Conservation (phyloP, 164 flowering plant species). For the Litsea cubeba region DNA sequence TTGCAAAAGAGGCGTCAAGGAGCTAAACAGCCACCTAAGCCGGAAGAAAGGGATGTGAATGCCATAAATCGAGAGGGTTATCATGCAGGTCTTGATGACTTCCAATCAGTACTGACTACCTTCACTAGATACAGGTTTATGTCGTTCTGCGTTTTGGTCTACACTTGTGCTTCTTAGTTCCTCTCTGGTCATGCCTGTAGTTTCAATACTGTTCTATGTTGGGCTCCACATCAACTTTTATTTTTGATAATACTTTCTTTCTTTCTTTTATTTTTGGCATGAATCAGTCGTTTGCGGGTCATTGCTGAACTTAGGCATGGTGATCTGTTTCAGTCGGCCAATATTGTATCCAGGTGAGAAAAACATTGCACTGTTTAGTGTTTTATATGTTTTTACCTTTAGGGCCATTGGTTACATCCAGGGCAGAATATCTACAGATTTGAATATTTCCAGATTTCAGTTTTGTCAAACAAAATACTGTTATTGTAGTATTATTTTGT, state of each 20-base stretch:
- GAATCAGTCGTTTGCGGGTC: conserved; percentile 78
- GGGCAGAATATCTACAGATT: too few relatives aligned
- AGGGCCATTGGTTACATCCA: background rate
- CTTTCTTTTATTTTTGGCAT: conserved; percentile 3
- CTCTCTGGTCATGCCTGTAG: background rate
- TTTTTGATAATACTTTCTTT: background rate
- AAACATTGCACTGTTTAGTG: background rate
- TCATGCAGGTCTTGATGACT: conserved; percentile 72
- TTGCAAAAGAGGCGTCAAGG: conserved; percentile 75
- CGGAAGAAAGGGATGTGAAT: conserved; percentile 39
- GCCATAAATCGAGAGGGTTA: conserved; percentile 59
- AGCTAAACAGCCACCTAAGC: conserved; percentile 35
- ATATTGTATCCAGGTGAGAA: conserved; percentile 89
- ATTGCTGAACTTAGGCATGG: conserved; percentile 90
- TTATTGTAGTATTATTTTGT: too few relatives aligned
- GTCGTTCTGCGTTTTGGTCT: background rate
- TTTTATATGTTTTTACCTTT: background rate
- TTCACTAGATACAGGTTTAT: conserved; percentile 82
- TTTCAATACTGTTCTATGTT: background rate
- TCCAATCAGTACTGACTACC: conserved; percentile 80
- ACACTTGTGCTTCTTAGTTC: background rate
- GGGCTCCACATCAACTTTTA: background rate
- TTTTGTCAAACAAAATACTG: too few relatives aligned
- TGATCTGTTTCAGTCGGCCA: conserved; percentile 87
- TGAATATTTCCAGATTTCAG: too few relatives aligned